These are phyloP conservation scores for Pseudogymnoascus sp. DNA, from an alignment of 2,329 filamentous ascomycete species.

Conservation along the genomic window DNA sequence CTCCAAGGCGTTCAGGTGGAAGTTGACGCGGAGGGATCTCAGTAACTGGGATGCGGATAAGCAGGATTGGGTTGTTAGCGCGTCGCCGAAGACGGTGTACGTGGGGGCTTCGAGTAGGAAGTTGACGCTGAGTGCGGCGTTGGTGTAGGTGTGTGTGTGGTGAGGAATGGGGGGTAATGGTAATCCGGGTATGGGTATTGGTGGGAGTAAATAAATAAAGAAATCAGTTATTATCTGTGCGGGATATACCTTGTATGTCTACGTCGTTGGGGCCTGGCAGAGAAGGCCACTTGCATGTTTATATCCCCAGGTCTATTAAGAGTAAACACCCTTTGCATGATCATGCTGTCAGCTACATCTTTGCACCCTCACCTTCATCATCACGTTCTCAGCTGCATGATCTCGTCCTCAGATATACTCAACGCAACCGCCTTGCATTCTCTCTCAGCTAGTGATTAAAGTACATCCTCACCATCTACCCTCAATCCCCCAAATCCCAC, in stretches of 20 bases:
- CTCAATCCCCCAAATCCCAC: too few species aligned
- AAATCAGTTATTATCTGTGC: not conserved
- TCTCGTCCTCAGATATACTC: not conserved
- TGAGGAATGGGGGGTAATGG: not conserved
- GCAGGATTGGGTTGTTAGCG: conserved; percentile 71
- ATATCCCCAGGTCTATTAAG: not conserved
- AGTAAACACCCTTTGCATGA: not conserved
- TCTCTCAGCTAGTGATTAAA: conserved; percentile 8
- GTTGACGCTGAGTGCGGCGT: conserved; percentile 21
- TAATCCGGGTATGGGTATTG: not conserved
- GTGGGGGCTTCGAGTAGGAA: conserved; percentile 27
- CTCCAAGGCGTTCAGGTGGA: conserved; percentile 56
- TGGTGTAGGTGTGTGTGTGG: conserved; percentile 10
- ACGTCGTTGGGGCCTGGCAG: not conserved
- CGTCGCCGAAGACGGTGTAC: conserved; percentile 26
- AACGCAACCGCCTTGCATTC: conserved; percentile 8
- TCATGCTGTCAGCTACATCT: not conserved
- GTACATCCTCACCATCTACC: not conserved
- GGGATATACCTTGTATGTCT: not conserved
- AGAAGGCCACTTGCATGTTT: not conserved
- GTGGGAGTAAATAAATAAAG: not conserved
- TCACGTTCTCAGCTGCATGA: not conserved
- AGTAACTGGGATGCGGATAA: conserved; percentile 73
- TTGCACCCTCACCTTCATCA: too few species aligned
- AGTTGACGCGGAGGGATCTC: conserved; percentile 71